Base-by-base conservation (phyloP, 108 stramenopile genomes). In the Cyclotella cryptica region DNA sequence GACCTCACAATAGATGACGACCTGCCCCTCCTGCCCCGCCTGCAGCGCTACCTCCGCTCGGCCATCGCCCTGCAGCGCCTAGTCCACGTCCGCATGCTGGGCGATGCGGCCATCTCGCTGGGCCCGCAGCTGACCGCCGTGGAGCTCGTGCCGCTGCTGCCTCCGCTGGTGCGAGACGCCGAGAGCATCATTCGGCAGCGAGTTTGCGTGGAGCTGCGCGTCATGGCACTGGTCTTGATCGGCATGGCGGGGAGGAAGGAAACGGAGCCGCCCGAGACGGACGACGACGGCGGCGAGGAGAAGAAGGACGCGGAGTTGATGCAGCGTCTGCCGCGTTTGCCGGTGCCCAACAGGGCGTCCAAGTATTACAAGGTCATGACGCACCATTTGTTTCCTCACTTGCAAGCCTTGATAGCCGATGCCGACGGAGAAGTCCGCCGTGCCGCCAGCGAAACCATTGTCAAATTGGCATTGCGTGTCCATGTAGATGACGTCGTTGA, bases 1-100 rank as follows among this genome's bases (percentile, higher is more conserved):
- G 98, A 98, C 84, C 86, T 99, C 47, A 96, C 98, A 0, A 97
- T 99, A 61, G 97, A 98, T 84, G 98, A 98, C 72, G 96, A 96
- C 29, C 84, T 99, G 43, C 93, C 90, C 68, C 77, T 96, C 39
- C 84, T 98, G 41, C 90, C 97, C 55, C 91, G 99, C 5, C 84
- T 98, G 49, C 93, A 93, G 19, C 90, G 92, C 45, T 99, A 98
- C 81, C 88, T 88, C 75, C 92, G 85, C 30, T 91, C 91, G 53
- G 86, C 84, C 71, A 98, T 99, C 77, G 98, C 97, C 0, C 81
- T 99, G 49, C 99, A 99, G 67, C 88, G 99, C 26, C 85, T 99
- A 18, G 98, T 98, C 24, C 98, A 99, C 79, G 97, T 98, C 21
- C 96, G 96, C 85, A 98, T 98, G 97, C 75, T 98, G 51, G 96